Evolutionary conservation across 208 protist species (phyloP), one percentile per base, ranked within the genome.

Genomic region (Spongospora subterranea): DNA sequence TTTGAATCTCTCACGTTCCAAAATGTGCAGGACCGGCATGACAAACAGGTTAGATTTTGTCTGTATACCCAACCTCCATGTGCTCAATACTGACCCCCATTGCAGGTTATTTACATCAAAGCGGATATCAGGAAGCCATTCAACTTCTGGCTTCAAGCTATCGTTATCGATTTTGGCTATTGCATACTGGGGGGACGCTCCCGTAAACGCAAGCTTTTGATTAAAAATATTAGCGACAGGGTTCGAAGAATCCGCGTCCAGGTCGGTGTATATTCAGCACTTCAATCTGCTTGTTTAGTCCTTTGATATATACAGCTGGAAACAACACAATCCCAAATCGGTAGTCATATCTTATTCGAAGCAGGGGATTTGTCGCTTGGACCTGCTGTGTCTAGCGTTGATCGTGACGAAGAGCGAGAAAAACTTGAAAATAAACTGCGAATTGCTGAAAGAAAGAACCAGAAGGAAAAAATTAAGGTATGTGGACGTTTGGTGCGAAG

Each of bases 141-240:
- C 40, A 82, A 82, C 35, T 82, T 82, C 71, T 82, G 71, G 71
- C 11, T 82, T 6, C 71, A 82, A n/a, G 35, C 71, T 82, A n/a
- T 82, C 71, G 71, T 45, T 35, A 6, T 82, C n/a, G 71, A 82
- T 43, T 82, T 82, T 82, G 71, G 71, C 6, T 82, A 82, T 82
- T 82, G 71, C n/a, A 6, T 82, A 20, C 35, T 82, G 6, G 71
- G 71, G 17, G 71, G 35, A 43, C 6, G 71, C 17, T 82, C 71
- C 6, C 71, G 71, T 39, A 82, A 35, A 82, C 6, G n/a, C 17
- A 6, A n/a, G n/a, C 71, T 82, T 6, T n/a, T 82, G 17, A 43
- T 82, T 39, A 82, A 82, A 82, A 82, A 82, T 43, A 82, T 82
- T 82, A 82, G 71, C 71, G 71, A 82, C 6, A 35, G 71, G 17